phyloP scores from a whole-genome alignment of 2,329 filamentous ascomycete genomes.

The Diaporthe caulivora region DNA sequence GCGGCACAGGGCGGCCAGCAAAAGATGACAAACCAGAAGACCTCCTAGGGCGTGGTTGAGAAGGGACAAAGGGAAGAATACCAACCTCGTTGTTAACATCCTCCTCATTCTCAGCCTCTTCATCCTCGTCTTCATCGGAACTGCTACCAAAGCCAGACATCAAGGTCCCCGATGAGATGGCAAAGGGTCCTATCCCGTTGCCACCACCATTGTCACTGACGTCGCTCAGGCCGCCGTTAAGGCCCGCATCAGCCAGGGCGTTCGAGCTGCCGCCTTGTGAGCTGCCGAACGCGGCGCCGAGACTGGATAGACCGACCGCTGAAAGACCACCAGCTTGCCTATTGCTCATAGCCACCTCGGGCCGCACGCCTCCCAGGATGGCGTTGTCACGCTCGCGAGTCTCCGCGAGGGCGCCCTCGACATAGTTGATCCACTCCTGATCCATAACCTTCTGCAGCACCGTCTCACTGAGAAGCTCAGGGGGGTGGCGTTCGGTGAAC shows the following conservation, averaged over 20 bases:
- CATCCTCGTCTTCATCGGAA: conserved; percentile 96
- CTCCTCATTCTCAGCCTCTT: conserved; percentile 87
- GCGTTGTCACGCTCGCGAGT: conserved; percentile 97
- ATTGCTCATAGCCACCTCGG: conserved; percentile 88
- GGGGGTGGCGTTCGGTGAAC: conserved; percentile 93
- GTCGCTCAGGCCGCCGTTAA: conserved; percentile 79
- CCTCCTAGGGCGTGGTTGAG: conserved; percentile 41
- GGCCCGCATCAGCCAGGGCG: conserved; percentile 83
- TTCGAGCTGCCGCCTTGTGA: conserved; percentile 56
- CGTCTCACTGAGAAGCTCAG: conserved; percentile 84
- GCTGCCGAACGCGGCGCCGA: conserved; percentile 53
- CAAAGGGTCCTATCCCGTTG: conserved; percentile 78
- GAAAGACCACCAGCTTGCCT: conserved; percentile 69
- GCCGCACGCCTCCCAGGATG: conserved; percentile 94
- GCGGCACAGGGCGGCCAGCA: conserved; percentile 30
- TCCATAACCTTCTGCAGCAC: conserved; percentile 92
- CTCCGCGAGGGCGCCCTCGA: conserved; percentile 91
- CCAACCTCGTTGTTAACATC: conserved; percentile 78
- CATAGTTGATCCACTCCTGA: conserved; percentile 92
- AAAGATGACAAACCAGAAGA: conserved; percentile 32
- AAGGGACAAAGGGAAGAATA: conserved; percentile 43
- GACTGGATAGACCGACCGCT: conserved; percentile 61
- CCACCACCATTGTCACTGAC: conserved; percentile 71
- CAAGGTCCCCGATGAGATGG: conserved; percentile 79
- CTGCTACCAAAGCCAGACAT: conserved; percentile 94